phyloP scores from a whole-genome alignment of 139 green algal species.

The Ettlia oleoabundans region DNA sequence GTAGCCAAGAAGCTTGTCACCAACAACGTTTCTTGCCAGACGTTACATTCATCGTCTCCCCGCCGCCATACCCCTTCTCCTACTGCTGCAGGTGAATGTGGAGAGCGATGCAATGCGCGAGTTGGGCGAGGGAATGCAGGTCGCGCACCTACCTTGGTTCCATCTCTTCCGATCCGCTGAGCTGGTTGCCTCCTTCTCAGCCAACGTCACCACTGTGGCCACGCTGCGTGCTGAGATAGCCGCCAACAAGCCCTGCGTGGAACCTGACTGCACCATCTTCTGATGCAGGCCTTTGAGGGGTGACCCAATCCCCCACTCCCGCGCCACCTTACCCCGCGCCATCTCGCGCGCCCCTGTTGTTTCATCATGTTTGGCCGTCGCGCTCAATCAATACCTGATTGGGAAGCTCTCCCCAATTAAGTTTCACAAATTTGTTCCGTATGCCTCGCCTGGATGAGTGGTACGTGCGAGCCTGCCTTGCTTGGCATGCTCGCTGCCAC shows the following conservation, averaged over 20 bases:
- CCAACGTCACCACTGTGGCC: slow-evolving; percentile 62
- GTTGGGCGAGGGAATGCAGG: slow-evolving; percentile 52
- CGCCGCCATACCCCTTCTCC: no score
- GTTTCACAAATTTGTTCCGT: no score
- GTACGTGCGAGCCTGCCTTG: no score
- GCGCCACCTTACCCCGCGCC: no score
- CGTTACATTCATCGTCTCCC: background rate
- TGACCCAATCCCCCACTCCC: no score
- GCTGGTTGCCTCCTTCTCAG: slow-evolving; percentile 55
- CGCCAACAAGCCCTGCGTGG: slow-evolving; percentile 42
- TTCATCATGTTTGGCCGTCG: no score
- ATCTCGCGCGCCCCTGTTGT: no score
- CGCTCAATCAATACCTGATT: no score
- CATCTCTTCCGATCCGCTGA: slow-evolving; percentile 47
- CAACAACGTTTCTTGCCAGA: background rate
- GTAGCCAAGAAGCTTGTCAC: no score
- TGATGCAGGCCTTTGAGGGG: background rate
- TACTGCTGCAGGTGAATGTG: slow-evolving; percentile 16
- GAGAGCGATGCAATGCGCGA: slow-evolving; percentile 40
- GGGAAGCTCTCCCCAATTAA: no score
- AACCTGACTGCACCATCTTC: slow-evolving; percentile 10
- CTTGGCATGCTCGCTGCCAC: background rate
- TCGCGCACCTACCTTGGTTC: slow-evolving; percentile 66
- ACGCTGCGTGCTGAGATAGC: slow-evolving; percentile 59
- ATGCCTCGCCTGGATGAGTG: no score